Percentiles rank a stretch among this genome's conserved stretches.
These are phyloP conservation scores for Calonectria pauciramosa DNA, from an alignment of 2,329 filamentous ascomycete genomes.

Conservation along the genomic window DNA sequence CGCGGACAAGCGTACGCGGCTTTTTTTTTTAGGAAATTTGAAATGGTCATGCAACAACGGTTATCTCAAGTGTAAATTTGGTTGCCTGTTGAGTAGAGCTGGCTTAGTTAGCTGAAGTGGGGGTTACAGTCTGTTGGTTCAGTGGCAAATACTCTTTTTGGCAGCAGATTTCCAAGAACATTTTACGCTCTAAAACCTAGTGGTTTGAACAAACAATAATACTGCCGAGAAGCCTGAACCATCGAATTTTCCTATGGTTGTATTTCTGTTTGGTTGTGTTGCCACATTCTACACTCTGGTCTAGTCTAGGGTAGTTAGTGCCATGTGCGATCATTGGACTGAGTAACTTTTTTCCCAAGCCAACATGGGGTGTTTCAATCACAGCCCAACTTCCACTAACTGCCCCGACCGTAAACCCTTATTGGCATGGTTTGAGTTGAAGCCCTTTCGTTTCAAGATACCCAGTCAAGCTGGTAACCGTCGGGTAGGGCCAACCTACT, in stretches of 20 bases:
- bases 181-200: not conserved
- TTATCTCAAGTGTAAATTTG: not conserved
- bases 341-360: not conserved
- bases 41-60: not conserved
- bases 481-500: too few species aligned
- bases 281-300: too few species aligned
- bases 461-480: not conserved
- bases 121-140: too few species aligned
- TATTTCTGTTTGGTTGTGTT: not conserved
- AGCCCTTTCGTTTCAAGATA: not conserved
- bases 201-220: not conserved
- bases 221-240: not conserved
- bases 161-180: not conserved
- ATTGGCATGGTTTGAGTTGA: not conserved
- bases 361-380: not conserved
- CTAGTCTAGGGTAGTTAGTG: not conserved
- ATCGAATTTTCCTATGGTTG: too few species aligned
- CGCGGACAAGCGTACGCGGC: constrained; percentile 5
- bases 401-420: not conserved
- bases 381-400: not conserved
- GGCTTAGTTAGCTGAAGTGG: not conserved
- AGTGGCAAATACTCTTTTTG: not conserved
- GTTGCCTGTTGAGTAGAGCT: not conserved
- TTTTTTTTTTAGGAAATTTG: not conserved
- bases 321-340: not conserved